These are phyloP conservation scores for Logfia minima DNA, from an alignment of 129 eudicot species.

Conservation along the genomic window DNA sequence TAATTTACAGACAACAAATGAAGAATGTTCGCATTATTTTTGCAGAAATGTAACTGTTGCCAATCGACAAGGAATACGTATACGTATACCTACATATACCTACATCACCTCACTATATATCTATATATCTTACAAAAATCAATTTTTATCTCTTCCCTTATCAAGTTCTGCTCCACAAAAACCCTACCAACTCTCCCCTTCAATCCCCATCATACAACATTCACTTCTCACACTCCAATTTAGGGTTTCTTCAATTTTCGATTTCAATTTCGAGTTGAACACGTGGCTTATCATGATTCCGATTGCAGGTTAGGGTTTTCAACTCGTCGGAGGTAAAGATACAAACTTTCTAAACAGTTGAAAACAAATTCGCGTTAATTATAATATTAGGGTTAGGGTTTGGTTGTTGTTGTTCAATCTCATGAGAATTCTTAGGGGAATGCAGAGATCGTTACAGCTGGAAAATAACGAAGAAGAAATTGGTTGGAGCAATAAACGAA, in stretches of 20 bases:
- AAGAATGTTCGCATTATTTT: no score
- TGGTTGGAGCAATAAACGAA: constrained; percentile 45
- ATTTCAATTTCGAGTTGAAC: neutral
- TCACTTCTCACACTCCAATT: constrained; percentile 23
- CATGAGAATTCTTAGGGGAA: constrained; percentile 99
- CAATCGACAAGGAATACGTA: no score
- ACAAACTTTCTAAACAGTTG: neutral
- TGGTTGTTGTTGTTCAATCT: constrained; percentile 56
- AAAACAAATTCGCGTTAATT: constrained; percentile 32
- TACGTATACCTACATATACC: neutral
- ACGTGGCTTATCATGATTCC: constrained; percentile 31
- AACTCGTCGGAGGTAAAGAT: constrained; percentile 26
- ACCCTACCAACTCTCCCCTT: constrained; percentile 50
- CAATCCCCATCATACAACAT: neutral
- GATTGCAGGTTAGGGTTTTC: constrained; percentile 38
- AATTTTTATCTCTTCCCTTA: constrained; percentile 8
- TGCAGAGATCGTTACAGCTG: constrained; percentile 72
- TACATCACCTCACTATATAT: neutral
- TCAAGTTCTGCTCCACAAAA: constrained; percentile 44
- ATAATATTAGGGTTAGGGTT: constrained; percentile 39
- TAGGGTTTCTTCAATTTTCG: neutral
- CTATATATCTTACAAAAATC: constrained; percentile 23
- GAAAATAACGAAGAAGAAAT: constrained; percentile 45
- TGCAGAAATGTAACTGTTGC: no score
- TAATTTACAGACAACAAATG: no score